Conservation (phyloP, 1,284 basidiomycete species). For the Boletus hoseneyae region DNA sequence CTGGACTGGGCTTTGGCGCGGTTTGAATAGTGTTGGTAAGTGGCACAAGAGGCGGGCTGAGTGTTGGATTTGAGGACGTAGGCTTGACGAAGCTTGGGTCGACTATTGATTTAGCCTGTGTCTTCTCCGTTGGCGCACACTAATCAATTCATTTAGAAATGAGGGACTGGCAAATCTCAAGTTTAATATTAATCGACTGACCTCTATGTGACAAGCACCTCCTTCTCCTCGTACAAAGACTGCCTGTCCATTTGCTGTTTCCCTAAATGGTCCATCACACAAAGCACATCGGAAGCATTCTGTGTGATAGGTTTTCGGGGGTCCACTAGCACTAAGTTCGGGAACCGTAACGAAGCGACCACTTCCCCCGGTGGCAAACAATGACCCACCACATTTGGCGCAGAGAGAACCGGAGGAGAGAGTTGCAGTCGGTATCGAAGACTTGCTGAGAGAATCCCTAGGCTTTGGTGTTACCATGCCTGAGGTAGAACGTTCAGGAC, state of each 20-base stretch:
- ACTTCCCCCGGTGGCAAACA: conserved; percentile 54
- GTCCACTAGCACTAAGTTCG: conserved; percentile 42
- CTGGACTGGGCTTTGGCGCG: conserved; percentile 23
- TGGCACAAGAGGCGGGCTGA: conserved; percentile 19
- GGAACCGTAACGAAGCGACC: conserved; percentile 69
- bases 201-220: conserved; percentile 71
- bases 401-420: conserved; percentile 40
- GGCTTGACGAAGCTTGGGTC: conserved; percentile 24
- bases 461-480: conserved; percentile 24
- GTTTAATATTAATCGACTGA: conserved; percentile 33
- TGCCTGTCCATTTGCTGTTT: conserved; percentile 56
- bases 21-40: conserved; percentile 26
- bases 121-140: conserved; percentile 61
- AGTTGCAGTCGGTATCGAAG: conserved; percentile 26
- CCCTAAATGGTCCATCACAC: conserved; percentile 62
- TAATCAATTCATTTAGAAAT: conserved; percentile 34
- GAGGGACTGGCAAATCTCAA: background rate
- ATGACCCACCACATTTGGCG: conserved; percentile 51
- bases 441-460: conserved; percentile 21
- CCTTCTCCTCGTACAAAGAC: conserved; percentile 61
- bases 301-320: conserved; percentile 61
- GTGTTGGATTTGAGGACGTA: conserved; percentile 15
- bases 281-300: conserved; percentile 70
- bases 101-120: conserved; percentile 34
- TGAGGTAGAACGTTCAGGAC: conserved; percentile 9